Percentiles rank a stretch among this genome's conserved stretches.
Evolutionary conservation across 768 basidiomycete species (phyloP).

Genomic region (Tylopilus cervinicoccineus): DNA sequence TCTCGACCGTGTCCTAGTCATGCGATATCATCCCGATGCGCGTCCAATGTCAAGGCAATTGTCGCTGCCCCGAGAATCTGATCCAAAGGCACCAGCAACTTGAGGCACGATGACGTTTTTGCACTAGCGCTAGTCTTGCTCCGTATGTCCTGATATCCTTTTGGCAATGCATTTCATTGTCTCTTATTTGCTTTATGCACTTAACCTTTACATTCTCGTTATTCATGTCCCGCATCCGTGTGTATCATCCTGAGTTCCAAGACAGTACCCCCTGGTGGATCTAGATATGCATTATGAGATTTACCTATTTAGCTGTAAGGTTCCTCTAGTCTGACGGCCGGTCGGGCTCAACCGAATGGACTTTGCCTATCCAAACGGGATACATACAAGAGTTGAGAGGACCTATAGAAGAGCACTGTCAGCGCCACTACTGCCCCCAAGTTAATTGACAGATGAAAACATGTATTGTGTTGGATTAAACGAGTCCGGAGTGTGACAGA

Average conservation of each 20-base stretch:
- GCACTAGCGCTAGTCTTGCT: not conserved
- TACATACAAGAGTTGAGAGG: no score
- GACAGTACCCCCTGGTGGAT: not conserved
- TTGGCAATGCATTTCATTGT: not conserved
- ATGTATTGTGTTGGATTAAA: no score
- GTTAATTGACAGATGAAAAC: no score
- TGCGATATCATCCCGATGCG: conserved; percentile 18
- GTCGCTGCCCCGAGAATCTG: conserved; percentile 16
- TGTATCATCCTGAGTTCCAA: not conserved
- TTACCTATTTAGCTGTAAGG: not conserved
- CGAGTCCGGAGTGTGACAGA: no score
- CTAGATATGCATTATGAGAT: conserved; percentile 1
- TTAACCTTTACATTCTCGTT: not conserved
- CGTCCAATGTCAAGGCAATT: conserved; percentile 14
- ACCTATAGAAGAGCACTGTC: no score
- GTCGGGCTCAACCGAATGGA: no score
- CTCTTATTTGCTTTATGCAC: not conserved
- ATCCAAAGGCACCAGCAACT: not conserved
- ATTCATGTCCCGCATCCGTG: not conserved
- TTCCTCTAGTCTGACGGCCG: not conserved
- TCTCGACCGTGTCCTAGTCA: not conserved
- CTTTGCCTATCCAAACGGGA: no score
- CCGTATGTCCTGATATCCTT: not conserved
- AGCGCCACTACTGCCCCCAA: no score
- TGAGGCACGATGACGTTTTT: not conserved